phyloP scores from a whole-genome alignment of 331 rosid genomes.

The Spiraea crenata region DNA sequence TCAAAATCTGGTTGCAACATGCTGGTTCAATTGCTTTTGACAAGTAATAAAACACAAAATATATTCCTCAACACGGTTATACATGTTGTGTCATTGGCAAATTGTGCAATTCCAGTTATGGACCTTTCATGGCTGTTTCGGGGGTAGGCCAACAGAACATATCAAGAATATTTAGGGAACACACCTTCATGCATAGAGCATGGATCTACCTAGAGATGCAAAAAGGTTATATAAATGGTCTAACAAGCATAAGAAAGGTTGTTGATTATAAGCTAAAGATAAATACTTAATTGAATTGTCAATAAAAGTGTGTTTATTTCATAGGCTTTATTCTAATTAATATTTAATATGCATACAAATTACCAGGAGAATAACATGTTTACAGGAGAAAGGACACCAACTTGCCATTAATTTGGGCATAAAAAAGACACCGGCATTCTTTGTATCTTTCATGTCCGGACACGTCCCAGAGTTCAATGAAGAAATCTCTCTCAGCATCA shows the following conservation, averaged over 20 bases:
- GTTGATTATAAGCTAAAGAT: not conserved
- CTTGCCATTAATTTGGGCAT: slow-evolving; percentile 89
- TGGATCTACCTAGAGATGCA: not conserved
- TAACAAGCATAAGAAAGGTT: slow-evolving; percentile 4
- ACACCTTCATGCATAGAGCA: not conserved
- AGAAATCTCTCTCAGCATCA: slow-evolving; percentile 88
- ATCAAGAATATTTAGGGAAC: not conserved
- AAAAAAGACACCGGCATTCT: slow-evolving; percentile 87
- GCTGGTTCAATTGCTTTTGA: slow-evolving; percentile 17
- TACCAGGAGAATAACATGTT: slow-evolving; percentile 8
- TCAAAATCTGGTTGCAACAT: slow-evolving; percentile 7
- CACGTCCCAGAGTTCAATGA: slow-evolving; percentile 96
- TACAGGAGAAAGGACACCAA: slow-evolving; percentile 11
- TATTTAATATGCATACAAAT: slow-evolving; percentile 16
- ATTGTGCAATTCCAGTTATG: too few species aligned
- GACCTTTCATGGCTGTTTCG: too few species aligned
- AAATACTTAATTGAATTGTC: not conserved
- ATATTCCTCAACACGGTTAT: not conserved
- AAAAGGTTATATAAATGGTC: not conserved
- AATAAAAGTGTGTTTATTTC: not conserved
- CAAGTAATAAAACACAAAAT: slow-evolving; percentile 9
- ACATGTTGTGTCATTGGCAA: not conserved
- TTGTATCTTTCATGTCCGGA: slow-evolving; percentile 97
- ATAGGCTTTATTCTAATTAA: slow-evolving; percentile 2
- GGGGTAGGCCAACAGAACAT: not conserved